Conservation (phyloP, 108 stramenopile species). For the Cyclostephanos invisitatus region DNA sequence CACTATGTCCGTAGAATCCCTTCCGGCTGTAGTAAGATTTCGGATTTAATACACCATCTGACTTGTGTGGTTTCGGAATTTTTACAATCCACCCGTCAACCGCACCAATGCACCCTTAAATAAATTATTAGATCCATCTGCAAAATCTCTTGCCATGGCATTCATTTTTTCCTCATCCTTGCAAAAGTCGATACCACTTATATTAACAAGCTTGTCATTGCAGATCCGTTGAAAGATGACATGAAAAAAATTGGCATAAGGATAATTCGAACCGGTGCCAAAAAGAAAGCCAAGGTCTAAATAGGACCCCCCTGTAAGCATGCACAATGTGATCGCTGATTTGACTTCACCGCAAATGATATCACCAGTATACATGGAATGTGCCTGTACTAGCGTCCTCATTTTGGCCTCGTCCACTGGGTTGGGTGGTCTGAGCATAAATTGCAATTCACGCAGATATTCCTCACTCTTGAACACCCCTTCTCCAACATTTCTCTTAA, state of each 20-base stretch:
- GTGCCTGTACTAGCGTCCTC: conserved; percentile 4
- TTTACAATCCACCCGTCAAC: conserved; percentile 30
- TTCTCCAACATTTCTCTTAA: conserved; percentile 19
- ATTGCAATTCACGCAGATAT: conserved; percentile 9
- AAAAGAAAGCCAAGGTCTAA: conserved; percentile 16
- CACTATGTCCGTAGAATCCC: conserved; percentile 1
- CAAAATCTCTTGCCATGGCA: conserved; percentile 18
- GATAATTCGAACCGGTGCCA: conserved; percentile 17
- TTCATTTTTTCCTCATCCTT: conserved; percentile 19
- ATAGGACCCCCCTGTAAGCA: conserved; percentile 25
- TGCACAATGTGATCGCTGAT: conserved; percentile 12
- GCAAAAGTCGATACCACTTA: conserved; percentile 27
- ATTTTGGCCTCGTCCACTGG: neutral
- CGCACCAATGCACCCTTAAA: conserved; percentile 16
- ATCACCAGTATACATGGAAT: conserved; percentile 8
- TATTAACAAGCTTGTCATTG: conserved; percentile 15
- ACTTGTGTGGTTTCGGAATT: conserved; percentile 8
- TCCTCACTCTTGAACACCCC: conserved; percentile 20
- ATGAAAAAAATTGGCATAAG: conserved; percentile 12
- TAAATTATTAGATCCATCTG: conserved; percentile 7
- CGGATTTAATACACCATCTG: conserved; percentile 18
- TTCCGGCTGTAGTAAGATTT: conserved; percentile 27
- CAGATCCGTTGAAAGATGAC: conserved; percentile 18
- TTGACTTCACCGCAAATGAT: conserved; percentile 26
- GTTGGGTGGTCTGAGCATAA: neutral